A percentile compares a stretch with the other conserved stretches of the same genome.
Evolutionary conservation across 2,329 filamentous ascomycete species (phyloP).

Genomic region (Atkinsonella texensis): DNA sequence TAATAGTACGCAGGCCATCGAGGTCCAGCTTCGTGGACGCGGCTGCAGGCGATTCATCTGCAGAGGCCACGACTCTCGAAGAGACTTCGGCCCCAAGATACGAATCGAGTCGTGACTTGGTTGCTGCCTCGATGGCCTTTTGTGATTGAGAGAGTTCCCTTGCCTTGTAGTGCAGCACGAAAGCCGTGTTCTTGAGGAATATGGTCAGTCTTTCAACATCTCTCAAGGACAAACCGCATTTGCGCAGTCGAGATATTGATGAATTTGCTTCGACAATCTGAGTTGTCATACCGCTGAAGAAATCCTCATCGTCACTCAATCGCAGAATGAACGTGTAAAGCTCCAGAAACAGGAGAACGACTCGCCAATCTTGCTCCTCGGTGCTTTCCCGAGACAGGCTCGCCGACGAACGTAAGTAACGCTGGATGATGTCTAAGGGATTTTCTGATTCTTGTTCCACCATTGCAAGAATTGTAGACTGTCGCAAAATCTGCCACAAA

Average conservation of each 20-base stretch:
- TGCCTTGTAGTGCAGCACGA: conserved; percentile 76
- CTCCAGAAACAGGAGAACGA: conserved; percentile 82
- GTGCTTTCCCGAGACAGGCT: conserved; percentile 10
- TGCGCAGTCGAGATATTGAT: conserved; percentile 37
- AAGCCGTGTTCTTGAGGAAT: conserved; percentile 85
- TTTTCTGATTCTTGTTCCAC: conserved; percentile 18
- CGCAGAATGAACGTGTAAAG: conserved; percentile 87
- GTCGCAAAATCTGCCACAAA: conserved; percentile 58
- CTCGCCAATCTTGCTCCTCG: conserved; percentile 60
- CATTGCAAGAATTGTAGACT: conserved; percentile 28
- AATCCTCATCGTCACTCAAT: conserved; percentile 93
- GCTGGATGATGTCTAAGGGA: conserved; percentile 17
- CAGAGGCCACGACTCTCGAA: neutral
- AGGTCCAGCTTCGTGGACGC: conserved; percentile 43
- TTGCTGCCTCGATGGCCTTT: conserved; percentile 11
- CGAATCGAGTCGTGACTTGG: conserved; percentile 16
- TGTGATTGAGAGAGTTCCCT: conserved; percentile 39
- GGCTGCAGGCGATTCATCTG: neutral
- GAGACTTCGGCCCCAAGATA: conserved; percentile 14
- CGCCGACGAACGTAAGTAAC: conserved; percentile 20
- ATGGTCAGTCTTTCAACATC: conserved; percentile 65
- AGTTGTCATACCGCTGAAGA: conserved; percentile 51
- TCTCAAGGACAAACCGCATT: conserved; percentile 55
- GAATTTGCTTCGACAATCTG: conserved; percentile 24
- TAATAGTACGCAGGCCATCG: conserved; percentile 64